A percentile compares a stretch with the other conserved stretches of the same genome.
Evolutionary conservation across 768 basidiomycete genomes (phyloP).

Genomic region (Ephemerocybe angulata): DNA sequence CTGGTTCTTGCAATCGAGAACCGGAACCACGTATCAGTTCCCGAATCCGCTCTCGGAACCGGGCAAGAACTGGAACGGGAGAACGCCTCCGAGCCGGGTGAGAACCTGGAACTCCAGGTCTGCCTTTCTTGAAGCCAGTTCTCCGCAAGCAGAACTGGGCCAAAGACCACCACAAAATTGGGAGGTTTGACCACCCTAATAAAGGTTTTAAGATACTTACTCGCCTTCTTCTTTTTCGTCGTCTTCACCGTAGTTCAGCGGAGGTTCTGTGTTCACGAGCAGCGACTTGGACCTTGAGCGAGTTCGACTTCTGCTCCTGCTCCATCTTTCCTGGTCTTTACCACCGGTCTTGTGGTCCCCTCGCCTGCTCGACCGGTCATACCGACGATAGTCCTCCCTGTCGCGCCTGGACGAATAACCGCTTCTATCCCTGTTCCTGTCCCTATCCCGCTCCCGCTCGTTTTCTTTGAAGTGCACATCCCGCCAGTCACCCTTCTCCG

Average conservation of each 20-base stretch:
- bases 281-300: conserved; percentile 23
- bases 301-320: too few relatives aligned
- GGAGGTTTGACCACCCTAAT: conserved; percentile 7
- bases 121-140: too few relatives aligned
- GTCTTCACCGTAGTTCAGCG: conserved; percentile 24
- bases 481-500: conserved; percentile 47
- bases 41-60: too few relatives aligned
- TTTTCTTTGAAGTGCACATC: conserved; percentile 58
- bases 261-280: conserved; percentile 18
- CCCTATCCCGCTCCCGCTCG: conserved; percentile 23
- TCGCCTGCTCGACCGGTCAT: conserved; percentile 19
- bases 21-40: too few relatives aligned
- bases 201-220: conserved; percentile 61
- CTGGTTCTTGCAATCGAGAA: too few relatives aligned
- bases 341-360: too few relatives aligned
- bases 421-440: conserved; percentile 16
- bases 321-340: too few relatives aligned
- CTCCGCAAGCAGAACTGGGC: conserved; percentile 10
- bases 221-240: conserved; percentile 89
- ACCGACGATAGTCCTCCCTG: conserved; percentile 26
- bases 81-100: too few relatives aligned
- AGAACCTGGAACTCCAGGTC: too few relatives aligned
- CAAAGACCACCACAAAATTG: conserved; percentile 4
- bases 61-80: too few relatives aligned
- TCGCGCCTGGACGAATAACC: conserved; percentile 14